A percentile compares a stretch with the other conserved stretches of the same genome.
These are phyloP conservation scores for Fusarium algeriense DNA, from an alignment of 2,329 filamentous ascomycete genomes.

Conservation along the genomic window DNA sequence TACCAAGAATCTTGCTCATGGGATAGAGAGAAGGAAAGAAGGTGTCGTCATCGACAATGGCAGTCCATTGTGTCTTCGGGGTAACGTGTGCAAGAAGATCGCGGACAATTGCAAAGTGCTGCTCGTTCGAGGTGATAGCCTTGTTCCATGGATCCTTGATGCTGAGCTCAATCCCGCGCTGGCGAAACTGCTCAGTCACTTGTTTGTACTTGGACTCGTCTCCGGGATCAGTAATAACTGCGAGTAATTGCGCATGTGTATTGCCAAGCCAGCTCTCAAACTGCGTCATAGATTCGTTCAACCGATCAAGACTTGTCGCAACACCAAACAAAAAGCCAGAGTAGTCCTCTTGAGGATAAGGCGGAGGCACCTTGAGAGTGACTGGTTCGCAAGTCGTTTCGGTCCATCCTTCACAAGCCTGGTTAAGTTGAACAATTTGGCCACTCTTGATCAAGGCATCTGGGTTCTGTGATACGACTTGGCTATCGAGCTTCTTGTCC, in stretches of 20 bases:
- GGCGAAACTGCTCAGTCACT: conserved; percentile 46
- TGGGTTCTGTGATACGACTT: conserved; percentile 54
- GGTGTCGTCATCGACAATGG: conserved; percentile 72
- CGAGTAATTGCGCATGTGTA: conserved; percentile 64
- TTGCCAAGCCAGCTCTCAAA: conserved; percentile 69
- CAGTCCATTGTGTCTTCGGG: conserved; percentile 64
- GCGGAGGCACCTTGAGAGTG: conserved; percentile 59
- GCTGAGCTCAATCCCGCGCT: conserved; percentile 51
- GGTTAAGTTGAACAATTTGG: conserved; percentile 49
- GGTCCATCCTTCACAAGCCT: conserved; percentile 43
- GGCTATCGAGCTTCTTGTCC: conserved; percentile 52
- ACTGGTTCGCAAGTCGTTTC: conserved; percentile 57
- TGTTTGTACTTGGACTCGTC: conserved; percentile 46
- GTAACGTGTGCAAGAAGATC: conserved; percentile 60
- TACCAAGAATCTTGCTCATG: conserved; percentile 60
- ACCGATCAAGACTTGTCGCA: conserved; percentile 64
- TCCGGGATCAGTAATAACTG: conserved; percentile 61
- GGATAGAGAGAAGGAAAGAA: conserved; percentile 69
- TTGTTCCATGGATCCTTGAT: conserved; percentile 52
- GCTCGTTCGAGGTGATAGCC: conserved; percentile 60
- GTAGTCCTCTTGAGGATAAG: conserved; percentile 59
- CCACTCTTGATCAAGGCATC: conserved; percentile 53
- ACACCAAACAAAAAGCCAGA: conserved; percentile 69
- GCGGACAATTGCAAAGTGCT: conserved; percentile 68
- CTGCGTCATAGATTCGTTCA: conserved; percentile 62